phyloP scores from a whole-genome alignment of 1,139 yeast species.

The Candida sp. region DNA sequence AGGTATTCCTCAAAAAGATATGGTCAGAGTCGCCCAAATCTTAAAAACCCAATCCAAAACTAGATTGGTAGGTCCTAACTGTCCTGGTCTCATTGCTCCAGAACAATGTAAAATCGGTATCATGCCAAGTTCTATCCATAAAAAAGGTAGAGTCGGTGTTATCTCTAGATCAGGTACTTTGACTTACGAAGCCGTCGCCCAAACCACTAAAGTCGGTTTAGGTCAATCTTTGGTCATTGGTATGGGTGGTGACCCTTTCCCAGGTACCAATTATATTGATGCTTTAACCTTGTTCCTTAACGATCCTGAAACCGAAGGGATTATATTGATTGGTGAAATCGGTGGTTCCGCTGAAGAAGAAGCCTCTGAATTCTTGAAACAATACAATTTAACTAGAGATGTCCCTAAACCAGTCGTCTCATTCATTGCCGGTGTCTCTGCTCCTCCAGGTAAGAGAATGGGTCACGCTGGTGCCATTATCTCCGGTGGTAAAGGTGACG shows the following conservation, averaged over 20 bases:
- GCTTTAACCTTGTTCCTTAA: slow-evolving; percentile 87
- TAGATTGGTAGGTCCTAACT: slow-evolving; percentile 97
- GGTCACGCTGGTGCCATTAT: slow-evolving; percentile 99
- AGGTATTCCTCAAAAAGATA: slow-evolving; percentile 98
- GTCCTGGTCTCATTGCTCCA: slow-evolving; percentile 99
- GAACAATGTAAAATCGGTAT: slow-evolving; percentile 98
- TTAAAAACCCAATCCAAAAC: slow-evolving; percentile 93
- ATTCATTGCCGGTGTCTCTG: slow-evolving; percentile 98
- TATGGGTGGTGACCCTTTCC: slow-evolving; percentile 99
- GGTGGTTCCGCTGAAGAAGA: slow-evolving; percentile 99
- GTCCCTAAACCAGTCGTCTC: slow-evolving; percentile 98
- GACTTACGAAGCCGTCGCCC: slow-evolving; percentile 99
- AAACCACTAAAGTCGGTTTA: slow-evolving; percentile 92
- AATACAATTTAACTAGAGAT: slow-evolving; percentile 82
- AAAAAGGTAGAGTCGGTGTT: slow-evolving; percentile 92
- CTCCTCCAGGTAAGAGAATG: slow-evolving; percentile 99
- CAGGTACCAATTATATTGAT: slow-evolving; percentile 98
- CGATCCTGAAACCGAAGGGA: slow-evolving; percentile 95
- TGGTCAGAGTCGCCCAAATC: slow-evolving; percentile 94
- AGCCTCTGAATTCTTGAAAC: slow-evolving; percentile 94
- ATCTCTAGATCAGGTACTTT: slow-evolving; percentile 97
- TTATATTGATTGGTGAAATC: slow-evolving; percentile 97
- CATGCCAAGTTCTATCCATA: slow-evolving; percentile 94
- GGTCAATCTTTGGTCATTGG: slow-evolving; percentile 98
- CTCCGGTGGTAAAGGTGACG: slow-evolving; percentile 99